Conservation (phyloP, 768 basidiomycete species). For the Tubosaeta sp. region DNA sequence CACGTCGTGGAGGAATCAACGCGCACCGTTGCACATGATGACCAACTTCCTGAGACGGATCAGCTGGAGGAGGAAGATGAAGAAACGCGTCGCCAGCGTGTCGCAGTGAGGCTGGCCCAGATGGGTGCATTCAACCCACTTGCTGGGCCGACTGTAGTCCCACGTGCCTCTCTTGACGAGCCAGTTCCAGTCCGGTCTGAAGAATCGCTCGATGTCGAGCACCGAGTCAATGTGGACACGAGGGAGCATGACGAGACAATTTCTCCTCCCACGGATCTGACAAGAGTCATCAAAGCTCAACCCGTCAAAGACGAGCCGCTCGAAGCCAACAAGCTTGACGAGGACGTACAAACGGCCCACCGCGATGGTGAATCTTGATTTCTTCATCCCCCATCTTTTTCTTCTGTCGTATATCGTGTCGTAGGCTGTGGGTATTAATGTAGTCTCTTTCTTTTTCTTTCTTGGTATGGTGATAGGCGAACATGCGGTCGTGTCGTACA, state of each 20-base stretch:
- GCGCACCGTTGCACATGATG: slow-evolving; percentile 6
- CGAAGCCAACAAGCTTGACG: slow-evolving; percentile 17
- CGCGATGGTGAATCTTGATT: slow-evolving; percentile 44
- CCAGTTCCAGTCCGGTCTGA: neutral
- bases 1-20: slow-evolving; percentile 1
- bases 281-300: slow-evolving; percentile 18
- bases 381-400: slow-evolving; percentile 7
- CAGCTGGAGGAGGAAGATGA: slow-evolving; percentile 43
- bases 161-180: slow-evolving; percentile 16
- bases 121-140: slow-evolving; percentile 62
- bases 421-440: slow-evolving; percentile 31
- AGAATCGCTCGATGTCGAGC: slow-evolving; percentile 16
- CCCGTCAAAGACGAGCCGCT: slow-evolving; percentile 13
- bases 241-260: slow-evolving; percentile 22
- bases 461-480: slow-evolving; percentile 21
- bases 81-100: slow-evolving; percentile 48
- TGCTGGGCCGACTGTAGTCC: slow-evolving; percentile 30
- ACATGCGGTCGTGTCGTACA: slow-evolving; percentile 9
- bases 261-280: slow-evolving; percentile 16
- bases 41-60: neutral
- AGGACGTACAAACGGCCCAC: slow-evolving; percentile 15
- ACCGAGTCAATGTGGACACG: slow-evolving; percentile 22
- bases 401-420: slow-evolving; percentile 21
- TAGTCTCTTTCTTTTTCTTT: slow-evolving; percentile 8
- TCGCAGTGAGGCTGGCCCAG: slow-evolving; percentile 57